phyloP scores from a whole-genome alignment of 1,284 basidiomycete species.

The Sanghuangporus weigelae region DNA sequence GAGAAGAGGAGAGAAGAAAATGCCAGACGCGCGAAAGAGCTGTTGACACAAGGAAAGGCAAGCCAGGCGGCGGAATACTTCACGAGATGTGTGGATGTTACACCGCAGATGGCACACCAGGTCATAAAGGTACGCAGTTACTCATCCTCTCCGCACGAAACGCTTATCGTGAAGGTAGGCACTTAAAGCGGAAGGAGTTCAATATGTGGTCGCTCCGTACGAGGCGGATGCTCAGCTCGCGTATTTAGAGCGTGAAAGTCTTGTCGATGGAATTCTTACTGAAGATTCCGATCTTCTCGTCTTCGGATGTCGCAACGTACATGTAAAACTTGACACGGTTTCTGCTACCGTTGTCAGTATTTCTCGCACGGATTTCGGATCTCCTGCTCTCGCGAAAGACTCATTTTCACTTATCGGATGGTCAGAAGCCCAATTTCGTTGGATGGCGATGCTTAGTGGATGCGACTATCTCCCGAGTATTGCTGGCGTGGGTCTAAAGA shows the following conservation, averaged over 20 bases:
- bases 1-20: constrained; percentile 66
- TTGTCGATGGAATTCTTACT: constrained; percentile 92
- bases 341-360: constrained; percentile 78
- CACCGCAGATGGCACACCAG: constrained; percentile 96
- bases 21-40: constrained; percentile 62
- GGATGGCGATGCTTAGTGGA: constrained; percentile 95
- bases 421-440: constrained; percentile 85
- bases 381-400: constrained; percentile 47
- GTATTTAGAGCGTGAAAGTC: constrained; percentile 79
- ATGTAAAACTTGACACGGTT: constrained; percentile 81
- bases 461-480: constrained; percentile 97
- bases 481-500: constrained; percentile 91
- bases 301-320: constrained; percentile 85
- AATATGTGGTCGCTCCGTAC: constrained; percentile 95
- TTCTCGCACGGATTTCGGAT: constrained; percentile 71
- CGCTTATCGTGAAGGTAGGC: constrained; percentile 45
- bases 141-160: background rate
- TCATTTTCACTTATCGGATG: constrained; percentile 83
- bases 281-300: constrained; percentile 98
- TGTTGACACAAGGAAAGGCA: constrained; percentile 74
- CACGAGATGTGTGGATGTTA: constrained; percentile 91
- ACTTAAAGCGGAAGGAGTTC: constrained; percentile 70
- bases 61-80: constrained; percentile 84
- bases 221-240: constrained; percentile 98
- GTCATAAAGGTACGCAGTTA: constrained; percentile 79